Conservation (phyloP, 1,139 yeast species). For the Candida sanyaensis region DNA sequence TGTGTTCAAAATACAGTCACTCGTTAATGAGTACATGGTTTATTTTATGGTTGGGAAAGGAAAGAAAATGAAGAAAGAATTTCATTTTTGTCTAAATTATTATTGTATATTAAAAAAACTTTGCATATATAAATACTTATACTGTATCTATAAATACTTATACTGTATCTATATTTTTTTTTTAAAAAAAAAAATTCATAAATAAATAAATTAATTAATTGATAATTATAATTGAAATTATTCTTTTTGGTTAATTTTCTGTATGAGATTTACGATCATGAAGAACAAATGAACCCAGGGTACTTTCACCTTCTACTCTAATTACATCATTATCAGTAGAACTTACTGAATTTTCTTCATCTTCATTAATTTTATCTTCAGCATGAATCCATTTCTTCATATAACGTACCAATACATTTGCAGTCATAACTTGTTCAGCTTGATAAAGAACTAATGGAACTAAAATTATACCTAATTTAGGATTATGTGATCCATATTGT, state of each 20-base stretch:
- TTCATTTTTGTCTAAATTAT: too few species aligned
- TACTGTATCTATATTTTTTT: too few species aligned
- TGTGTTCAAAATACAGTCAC: constrained; percentile 32
- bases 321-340: neutral
- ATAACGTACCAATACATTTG: constrained; percentile 65
- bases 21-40: neutral
- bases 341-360: constrained; percentile 13
- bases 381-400: constrained; percentile 67
- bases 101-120: too few species aligned
- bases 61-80: too few species aligned
- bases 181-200: too few species aligned
- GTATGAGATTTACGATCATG: too few species aligned
- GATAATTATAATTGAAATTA: too few species aligned
- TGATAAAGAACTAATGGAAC: constrained; percentile 85
- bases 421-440: constrained; percentile 81
- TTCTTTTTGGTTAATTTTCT: too few species aligned
- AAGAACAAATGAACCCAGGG: neutral
- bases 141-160: neutral
- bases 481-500: constrained; percentile 69
- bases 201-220: too few species aligned
- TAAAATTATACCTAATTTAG: constrained; percentile 66
- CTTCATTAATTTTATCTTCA: constrained; percentile 26
- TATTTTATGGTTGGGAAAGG: too few species aligned
- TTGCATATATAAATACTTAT: neutral
- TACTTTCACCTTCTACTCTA: neutral